Evolutionary conservation across 1,284 basidiomycete genomes (phyloP).

Genomic region (Cryptococcus sp.): DNA sequence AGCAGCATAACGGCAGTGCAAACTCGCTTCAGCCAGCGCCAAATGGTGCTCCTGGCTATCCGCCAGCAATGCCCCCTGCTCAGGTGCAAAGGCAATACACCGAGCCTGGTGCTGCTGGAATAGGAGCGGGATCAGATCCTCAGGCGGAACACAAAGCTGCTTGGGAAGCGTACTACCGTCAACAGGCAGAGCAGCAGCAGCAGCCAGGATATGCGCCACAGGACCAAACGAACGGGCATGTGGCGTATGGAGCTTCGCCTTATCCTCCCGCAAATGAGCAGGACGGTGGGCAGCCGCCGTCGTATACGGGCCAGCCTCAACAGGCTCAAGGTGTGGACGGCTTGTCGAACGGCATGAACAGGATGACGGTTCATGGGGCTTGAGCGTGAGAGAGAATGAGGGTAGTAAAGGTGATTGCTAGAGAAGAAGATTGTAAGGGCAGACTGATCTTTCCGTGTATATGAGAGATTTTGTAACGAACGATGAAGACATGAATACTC

Average conservation of each 20-base stretch:
- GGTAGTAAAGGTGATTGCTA: no score
- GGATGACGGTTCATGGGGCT: slow-evolving; percentile 25
- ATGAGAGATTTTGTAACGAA: no score
- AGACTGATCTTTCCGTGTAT: no score
- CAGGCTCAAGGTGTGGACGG: slow-evolving; percentile 25
- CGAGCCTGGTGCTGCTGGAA: slow-evolving; percentile 39
- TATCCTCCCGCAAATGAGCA: slow-evolving; percentile 18
- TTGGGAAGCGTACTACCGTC: slow-evolving; percentile 52
- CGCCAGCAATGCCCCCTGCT: slow-evolving; percentile 26
- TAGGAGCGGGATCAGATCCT: slow-evolving; percentile 35
- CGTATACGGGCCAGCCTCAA: slow-evolving; percentile 6
- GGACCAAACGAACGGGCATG: neutral
- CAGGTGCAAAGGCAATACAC: slow-evolving; percentile 26
- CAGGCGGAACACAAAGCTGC: slow-evolving; percentile 42
- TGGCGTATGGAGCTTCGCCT: slow-evolving; percentile 29
- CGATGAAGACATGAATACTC: no score
- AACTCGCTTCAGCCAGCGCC: slow-evolving; percentile 12
- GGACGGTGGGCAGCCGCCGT: neutral
- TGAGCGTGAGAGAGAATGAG: no score
- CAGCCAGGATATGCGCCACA: slow-evolving; percentile 15
- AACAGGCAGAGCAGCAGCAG: slow-evolving; percentile 31
- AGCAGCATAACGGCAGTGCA: slow-evolving; percentile 14
- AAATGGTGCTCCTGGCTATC: slow-evolving; percentile 22
- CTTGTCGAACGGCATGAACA: slow-evolving; percentile 31
- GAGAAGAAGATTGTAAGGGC: no score